Conservation (phyloP, 2,329 filamentous ascomycete genomes). For the Didymella glomerata region DNA sequence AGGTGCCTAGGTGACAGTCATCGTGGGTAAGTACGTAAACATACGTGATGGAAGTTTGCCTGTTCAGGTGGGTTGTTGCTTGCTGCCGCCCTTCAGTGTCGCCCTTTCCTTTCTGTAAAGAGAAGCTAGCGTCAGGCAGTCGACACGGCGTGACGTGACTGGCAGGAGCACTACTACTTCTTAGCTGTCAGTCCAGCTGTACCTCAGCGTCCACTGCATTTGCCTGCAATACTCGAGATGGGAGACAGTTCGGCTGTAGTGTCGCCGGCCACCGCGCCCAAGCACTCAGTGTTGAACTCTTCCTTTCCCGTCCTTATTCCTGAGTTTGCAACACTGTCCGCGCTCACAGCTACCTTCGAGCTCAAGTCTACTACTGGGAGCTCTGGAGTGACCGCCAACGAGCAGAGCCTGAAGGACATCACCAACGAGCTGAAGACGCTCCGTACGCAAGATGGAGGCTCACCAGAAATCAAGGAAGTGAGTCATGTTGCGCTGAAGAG, state of each 20-base stretch:
- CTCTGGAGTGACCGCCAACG: not conserved
- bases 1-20: not conserved
- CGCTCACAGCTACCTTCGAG: not conserved
- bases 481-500: not conserved
- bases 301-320: slow-evolving; percentile 1
- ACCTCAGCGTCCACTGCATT: not conserved
- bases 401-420: not conserved
- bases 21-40: not conserved
- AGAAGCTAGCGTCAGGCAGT: not conserved
- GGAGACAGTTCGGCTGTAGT: not conserved
- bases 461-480: not conserved
- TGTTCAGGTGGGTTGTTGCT: not conserved
- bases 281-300: slow-evolving; percentile 1
- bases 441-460: not conserved
- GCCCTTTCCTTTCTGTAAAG: not conserved
- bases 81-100: not conserved
- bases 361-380: not conserved
- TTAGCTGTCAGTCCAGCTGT: not conserved
- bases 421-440: not conserved
- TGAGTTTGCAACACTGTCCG: not conserved
- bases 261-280: not conserved
- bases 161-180: not conserved
- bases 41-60: not conserved
- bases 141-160: not conserved
- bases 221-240: not conserved